Percentiles rank a stretch among this genome's conserved stretches.
phyloP scores from a whole-genome alignment of 352 stramenopile species.

The Globisporangium perplexum region DNA sequence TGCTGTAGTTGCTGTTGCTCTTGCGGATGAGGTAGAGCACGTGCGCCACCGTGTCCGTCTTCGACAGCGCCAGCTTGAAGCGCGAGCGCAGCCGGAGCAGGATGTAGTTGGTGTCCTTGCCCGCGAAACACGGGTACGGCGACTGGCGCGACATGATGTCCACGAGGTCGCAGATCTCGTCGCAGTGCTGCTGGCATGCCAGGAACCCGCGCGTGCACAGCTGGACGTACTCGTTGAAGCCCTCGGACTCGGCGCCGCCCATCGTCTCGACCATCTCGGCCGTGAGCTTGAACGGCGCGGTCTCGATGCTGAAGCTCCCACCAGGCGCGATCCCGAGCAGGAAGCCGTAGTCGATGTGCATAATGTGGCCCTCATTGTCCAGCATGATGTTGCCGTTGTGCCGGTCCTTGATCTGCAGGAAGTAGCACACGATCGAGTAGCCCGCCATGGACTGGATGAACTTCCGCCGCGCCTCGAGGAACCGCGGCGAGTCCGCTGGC shows the following conservation, averaged over 20 bases:
- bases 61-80: conserved; percentile 85
- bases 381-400: conserved; percentile 99
- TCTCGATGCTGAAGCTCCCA: conserved; percentile 98
- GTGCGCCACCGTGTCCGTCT: conserved; percentile 88
- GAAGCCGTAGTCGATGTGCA: conserved; percentile 99
- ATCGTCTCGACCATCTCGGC: conserved; percentile 98
- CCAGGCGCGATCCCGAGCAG: conserved; percentile 97
- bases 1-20: conserved; percentile 92
- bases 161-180: conserved; percentile 96
- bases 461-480: conserved; percentile 92
- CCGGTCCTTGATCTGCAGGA: conserved; percentile 99
- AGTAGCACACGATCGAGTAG: conserved; percentile 98
- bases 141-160: conserved; percentile 96
- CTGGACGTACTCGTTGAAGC: conserved; percentile 97
- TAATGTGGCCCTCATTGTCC: conserved; percentile 96
- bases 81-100: conserved; percentile 80
- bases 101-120: conserved; percentile 81
- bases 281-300: conserved; percentile 99
- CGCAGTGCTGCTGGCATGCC: conserved; percentile 92
- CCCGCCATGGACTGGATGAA: conserved; percentile 97
- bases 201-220: conserved; percentile 97
- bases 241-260: conserved; percentile 86
- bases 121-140: conserved; percentile 95
- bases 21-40: conserved; percentile 89
- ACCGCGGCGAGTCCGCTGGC: conserved; percentile 71